These are phyloP conservation scores for Trichomonascaceae sp. DNA, from an alignment of 1,139 yeast species.

Conservation along the genomic window DNA sequence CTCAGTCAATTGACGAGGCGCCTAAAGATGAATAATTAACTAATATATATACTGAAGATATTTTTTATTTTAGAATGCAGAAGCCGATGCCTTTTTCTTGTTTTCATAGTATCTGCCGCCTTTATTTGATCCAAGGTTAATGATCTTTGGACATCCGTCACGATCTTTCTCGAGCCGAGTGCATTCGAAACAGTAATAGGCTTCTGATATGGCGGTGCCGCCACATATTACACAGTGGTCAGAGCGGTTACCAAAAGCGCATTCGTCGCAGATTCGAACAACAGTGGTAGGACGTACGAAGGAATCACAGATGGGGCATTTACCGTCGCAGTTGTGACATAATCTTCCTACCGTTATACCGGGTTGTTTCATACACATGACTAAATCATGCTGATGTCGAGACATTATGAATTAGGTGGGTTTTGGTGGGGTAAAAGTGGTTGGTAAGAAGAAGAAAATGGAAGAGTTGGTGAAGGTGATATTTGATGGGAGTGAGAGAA, in stretches of 20 bases:
- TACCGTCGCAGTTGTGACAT: constrained; percentile 85
- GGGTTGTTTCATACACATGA: constrained; percentile 81
- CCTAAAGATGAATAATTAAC: neutral
- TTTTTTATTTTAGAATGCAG: neutral
- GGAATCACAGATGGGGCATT: constrained; percentile 89
- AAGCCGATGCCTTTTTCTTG: constrained; percentile 29
- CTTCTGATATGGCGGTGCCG: constrained; percentile 52
- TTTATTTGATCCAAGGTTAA: constrained; percentile 72
- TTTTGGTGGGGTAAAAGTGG: neutral
- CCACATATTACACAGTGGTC: constrained; percentile 76
- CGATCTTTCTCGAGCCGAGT: constrained; percentile 72
- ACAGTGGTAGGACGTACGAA: constrained; percentile 67
- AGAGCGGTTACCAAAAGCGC: constrained; percentile 64
- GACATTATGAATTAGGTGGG: constrained; percentile 48
- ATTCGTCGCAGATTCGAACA: constrained; percentile 78
- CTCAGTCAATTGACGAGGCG: neutral
- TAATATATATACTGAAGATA: neutral
- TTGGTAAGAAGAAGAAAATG: neutral
- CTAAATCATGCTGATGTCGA: constrained; percentile 81
- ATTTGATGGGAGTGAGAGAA: neutral
- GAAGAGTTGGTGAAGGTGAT: constrained; percentile 4
- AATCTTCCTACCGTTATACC: constrained; percentile 66
- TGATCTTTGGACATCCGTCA: constrained; percentile 87
- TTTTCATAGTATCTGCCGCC: constrained; percentile 64
- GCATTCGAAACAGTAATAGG: constrained; percentile 84